A percentile compares a stretch with the other conserved stretches of the same genome.
Evolutionary conservation across 179 eudicot genomes (phyloP).

Genomic region (Corrigiola litoralis): DNA sequence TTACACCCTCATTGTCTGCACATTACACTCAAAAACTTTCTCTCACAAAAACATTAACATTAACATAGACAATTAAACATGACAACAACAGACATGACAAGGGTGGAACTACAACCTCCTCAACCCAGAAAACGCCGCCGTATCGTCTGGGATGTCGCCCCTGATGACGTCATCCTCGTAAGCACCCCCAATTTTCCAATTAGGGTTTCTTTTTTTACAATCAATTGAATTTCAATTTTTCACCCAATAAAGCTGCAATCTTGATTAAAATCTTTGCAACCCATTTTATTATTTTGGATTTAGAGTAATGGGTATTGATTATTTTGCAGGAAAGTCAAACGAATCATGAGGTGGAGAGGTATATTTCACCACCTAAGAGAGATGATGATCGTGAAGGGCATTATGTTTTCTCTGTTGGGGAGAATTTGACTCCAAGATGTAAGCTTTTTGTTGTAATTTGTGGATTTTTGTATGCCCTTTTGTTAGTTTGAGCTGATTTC

Average conservation of each 20-base stretch:
- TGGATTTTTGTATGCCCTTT: background rate
- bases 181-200: background rate
- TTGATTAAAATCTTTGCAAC: too few relatives aligned
- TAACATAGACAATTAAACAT: background rate
- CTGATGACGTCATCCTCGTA: conserved; percentile 40
- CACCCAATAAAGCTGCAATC: too few relatives aligned
- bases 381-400: conserved; percentile 81
- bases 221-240: background rate
- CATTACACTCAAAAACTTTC: too few relatives aligned
- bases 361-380: conserved; percentile 59
- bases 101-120: conserved; percentile 28
- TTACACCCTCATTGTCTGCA: too few relatives aligned
- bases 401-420: conserved; percentile 62
- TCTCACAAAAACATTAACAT: too few relatives aligned
- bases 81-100: conserved; percentile 9
- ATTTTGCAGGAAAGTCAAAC: background rate
- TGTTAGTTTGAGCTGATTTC: too few relatives aligned
- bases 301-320: too few relatives aligned
- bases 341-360: conserved; percentile 28
- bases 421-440: conserved; percentile 83
- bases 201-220: background rate
- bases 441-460: conserved; percentile 13
- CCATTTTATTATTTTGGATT: too few relatives aligned
- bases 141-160: conserved; percentile 54
- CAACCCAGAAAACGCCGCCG: conserved; percentile 57